Percentiles rank a stretch among this genome's conserved stretches.
phyloP scores from a whole-genome alignment of 139 green algal genomes.

The Chlamydomonas sp. region DNA sequence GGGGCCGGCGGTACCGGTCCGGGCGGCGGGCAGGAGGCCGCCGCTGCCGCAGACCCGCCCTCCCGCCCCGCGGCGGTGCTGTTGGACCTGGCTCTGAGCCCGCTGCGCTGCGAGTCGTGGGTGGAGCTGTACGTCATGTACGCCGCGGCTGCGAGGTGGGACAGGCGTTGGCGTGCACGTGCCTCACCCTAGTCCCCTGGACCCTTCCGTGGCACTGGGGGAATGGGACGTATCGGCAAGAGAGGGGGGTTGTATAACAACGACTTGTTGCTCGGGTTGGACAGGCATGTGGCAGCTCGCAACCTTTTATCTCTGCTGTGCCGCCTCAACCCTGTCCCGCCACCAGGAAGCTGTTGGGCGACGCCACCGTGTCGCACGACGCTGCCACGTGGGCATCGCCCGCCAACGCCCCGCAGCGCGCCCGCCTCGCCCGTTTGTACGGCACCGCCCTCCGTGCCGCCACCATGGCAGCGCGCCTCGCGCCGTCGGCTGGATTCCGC shows the following conservation, averaged over 20 bases:
- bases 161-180: neutral
- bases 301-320: too few relatives aligned
- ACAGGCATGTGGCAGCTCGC: too few relatives aligned
- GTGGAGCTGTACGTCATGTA: neutral
- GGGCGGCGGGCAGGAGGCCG: neutral
- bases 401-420: too few relatives aligned
- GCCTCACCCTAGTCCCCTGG: too few relatives aligned
- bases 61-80: neutral
- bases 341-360: too few relatives aligned
- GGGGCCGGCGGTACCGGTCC: neutral
- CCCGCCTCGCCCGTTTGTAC: slow-evolving; percentile 1
- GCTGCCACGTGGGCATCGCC: too few relatives aligned
- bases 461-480: neutral
- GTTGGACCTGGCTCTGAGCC: slow-evolving; percentile 4
- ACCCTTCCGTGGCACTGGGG: too few relatives aligned
- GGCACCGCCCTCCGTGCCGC: neutral
- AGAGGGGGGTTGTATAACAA: too few relatives aligned
- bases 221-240: too few relatives aligned
- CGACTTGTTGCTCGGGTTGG: too few relatives aligned
- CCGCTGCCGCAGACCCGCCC: neutral
- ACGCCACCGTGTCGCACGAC: too few relatives aligned
- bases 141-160: neutral
- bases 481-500: neutral
- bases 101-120: neutral
- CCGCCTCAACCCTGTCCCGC: too few relatives aligned